Conservation (phyloP, 2,329 filamentous ascomycete species). For the Dendrostoma leiphaemia region DNA sequence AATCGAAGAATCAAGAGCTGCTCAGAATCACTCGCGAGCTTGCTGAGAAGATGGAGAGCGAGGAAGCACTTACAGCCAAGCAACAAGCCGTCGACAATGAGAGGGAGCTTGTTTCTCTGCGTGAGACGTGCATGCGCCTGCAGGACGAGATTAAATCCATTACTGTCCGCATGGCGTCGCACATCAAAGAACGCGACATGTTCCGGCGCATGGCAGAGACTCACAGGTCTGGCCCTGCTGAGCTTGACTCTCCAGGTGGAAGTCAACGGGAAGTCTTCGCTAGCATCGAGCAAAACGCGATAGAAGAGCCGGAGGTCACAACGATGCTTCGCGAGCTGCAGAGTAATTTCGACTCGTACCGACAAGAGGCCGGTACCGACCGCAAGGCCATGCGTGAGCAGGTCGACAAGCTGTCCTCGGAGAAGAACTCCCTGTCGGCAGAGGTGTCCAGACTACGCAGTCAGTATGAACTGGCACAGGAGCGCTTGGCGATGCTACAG, state of each 20-base stretch:
- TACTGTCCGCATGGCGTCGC: conserved; percentile 82
- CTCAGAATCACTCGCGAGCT: conserved; percentile 80
- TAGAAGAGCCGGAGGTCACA: conserved; percentile 66
- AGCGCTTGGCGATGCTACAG: conserved; percentile 86
- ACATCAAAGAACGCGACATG: conserved; percentile 94
- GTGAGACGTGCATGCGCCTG: conserved; percentile 38
- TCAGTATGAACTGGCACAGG: conserved; percentile 76
- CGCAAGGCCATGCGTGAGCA: conserved; percentile 82
- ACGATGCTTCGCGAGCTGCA: conserved; percentile 85
- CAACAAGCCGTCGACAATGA: conserved; percentile 63
- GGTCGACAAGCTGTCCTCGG: conserved; percentile 74
- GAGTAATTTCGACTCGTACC: conserved; percentile 83
- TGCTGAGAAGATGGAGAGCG: conserved; percentile 85
- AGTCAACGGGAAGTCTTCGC: conserved; percentile 54
- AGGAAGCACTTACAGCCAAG: conserved; percentile 72
- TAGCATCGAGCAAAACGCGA: conserved; percentile 56
- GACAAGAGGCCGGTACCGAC: conserved; percentile 80
- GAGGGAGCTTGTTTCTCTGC: conserved; percentile 64
- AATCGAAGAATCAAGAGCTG: conserved; percentile 83
- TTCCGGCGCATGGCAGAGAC: conserved; percentile 86
- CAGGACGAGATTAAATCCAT: conserved; percentile 84
- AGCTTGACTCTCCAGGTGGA: conserved; percentile 68
- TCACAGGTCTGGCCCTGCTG: conserved; percentile 59
- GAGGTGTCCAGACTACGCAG: conserved; percentile 79
- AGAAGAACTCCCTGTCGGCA: conserved; percentile 78